phyloP scores from a whole-genome alignment of 2,329 filamentous ascomycete genomes.

The Dothiorella sarmentorum region DNA sequence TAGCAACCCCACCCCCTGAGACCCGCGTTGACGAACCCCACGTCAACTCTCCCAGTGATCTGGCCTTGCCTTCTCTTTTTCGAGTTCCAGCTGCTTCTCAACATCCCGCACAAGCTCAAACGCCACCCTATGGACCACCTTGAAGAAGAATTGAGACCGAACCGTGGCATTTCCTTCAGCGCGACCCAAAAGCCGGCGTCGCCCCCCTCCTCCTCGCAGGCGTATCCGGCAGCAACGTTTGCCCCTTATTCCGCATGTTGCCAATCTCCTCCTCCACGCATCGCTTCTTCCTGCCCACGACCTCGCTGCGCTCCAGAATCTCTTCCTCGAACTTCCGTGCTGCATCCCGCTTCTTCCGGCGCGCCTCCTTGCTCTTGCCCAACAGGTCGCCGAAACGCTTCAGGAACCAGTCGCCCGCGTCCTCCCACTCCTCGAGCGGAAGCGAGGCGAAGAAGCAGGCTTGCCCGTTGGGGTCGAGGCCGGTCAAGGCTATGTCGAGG shows the following conservation, averaged over 20 bases:
- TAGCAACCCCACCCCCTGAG: neutral
- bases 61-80: no score
- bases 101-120: no score
- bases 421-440: constrained; percentile 56
- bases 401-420: constrained; percentile 60
- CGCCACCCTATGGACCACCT: no score
- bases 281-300: constrained; percentile 48
- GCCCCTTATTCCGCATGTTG: constrained; percentile 54
- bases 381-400: constrained; percentile 52
- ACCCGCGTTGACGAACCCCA: neutral
- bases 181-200: neutral
- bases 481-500: constrained; percentile 23
- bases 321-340: constrained; percentile 54
- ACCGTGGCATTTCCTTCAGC: no score
- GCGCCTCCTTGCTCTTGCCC: constrained; percentile 49
- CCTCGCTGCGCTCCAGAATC: constrained; percentile 51
- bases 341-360: constrained; percentile 52
- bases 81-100: no score
- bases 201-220: constrained; percentile 28
- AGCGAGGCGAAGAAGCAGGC: constrained; percentile 51
- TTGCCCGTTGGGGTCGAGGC: constrained; percentile 37
- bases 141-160: no score
- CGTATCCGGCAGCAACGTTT: constrained; percentile 48
- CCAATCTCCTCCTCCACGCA: constrained; percentile 49
- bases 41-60: no score